Conservation (phyloP, 495 filamentous ascomycete species). For the Pyronema omphalodes region DNA sequence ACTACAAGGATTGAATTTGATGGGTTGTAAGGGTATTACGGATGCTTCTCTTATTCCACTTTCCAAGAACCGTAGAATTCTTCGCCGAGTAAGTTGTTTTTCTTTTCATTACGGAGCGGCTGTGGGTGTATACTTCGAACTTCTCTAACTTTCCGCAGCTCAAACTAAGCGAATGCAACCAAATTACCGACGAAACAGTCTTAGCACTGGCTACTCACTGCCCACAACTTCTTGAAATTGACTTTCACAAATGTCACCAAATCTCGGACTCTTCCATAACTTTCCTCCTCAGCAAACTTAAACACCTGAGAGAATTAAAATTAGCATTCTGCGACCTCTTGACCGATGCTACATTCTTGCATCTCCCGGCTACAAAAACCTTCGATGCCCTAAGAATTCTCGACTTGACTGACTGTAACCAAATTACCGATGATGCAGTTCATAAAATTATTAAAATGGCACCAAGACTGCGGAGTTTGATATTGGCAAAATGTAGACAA, state of each 20-base stretch:
- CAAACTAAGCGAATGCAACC: slow-evolving; percentile 77
- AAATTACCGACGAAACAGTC: slow-evolving; percentile 62
- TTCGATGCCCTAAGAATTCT: slow-evolving; percentile 84
- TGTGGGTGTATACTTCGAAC: background rate
- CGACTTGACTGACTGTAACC: slow-evolving; percentile 73
- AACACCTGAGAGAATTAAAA: slow-evolving; percentile 70
- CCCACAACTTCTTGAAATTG: slow-evolving; percentile 85
- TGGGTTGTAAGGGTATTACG: slow-evolving; percentile 64
- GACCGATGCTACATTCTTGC: slow-evolving; percentile 68
- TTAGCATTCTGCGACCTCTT: slow-evolving; percentile 68
- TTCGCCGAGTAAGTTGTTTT: slow-evolving; percentile 54
- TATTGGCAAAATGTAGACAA: slow-evolving; percentile 81
- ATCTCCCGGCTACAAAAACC: slow-evolving; percentile 39
- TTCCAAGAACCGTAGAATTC: slow-evolving; percentile 61
- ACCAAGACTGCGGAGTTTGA: slow-evolving; percentile 76
- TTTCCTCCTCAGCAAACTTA: slow-evolving; percentile 52
- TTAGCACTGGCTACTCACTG: slow-evolving; percentile 73
- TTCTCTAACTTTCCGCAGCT: slow-evolving; percentile 36
- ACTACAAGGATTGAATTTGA: slow-evolving; percentile 86
- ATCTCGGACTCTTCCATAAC: slow-evolving; percentile 69
- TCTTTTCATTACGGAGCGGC: slow-evolving; percentile 16
- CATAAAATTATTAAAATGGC: slow-evolving; percentile 71
- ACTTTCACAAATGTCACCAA: slow-evolving; percentile 67
- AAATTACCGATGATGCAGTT: slow-evolving; percentile 67
- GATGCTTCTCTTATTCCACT: slow-evolving; percentile 70